Conservation (phyloP, 225 moss, liverwort and hornwort genomes). For the Pleurozium schreberi region DNA sequence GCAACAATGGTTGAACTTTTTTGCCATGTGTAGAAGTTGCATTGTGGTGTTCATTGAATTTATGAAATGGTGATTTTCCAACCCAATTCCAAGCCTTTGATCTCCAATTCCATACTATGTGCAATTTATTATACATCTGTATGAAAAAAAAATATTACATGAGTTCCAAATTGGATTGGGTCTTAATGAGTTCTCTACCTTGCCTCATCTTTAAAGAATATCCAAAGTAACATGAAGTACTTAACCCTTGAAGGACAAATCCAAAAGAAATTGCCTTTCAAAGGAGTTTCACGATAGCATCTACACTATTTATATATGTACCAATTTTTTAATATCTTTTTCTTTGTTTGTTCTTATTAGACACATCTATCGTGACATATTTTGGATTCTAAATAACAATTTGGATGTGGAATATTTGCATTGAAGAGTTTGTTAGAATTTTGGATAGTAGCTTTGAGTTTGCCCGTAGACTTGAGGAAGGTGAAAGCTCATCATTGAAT, state of each 20-base stretch:
- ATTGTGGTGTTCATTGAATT: not conserved
- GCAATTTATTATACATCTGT: not conserved
- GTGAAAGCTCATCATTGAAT: no score
- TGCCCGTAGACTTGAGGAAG: no score
- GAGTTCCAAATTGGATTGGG: fast-evolving
- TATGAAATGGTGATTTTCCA: not conserved
- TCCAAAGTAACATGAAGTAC: not conserved
- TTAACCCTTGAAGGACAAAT: not conserved
- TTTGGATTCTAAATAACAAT: not conserved
- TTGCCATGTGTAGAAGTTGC: not conserved
- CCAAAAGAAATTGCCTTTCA: not conserved
- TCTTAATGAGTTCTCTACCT: not conserved
- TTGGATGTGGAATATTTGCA: not conserved
- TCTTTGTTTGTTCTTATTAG: not conserved
- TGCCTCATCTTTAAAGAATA: not conserved
- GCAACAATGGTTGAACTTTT: not conserved
- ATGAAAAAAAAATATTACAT: not conserved
- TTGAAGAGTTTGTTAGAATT: not conserved
- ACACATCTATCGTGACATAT: not conserved
- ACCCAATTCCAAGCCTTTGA: not conserved
- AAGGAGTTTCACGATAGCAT: not conserved
- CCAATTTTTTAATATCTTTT: not conserved
- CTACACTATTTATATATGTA: not conserved
- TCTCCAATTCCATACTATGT: not conserved
- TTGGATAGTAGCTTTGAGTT: no score